Conservation (phyloP, 495 filamentous ascomycete genomes). For the Penicillium cosmopolitanum region DNA sequence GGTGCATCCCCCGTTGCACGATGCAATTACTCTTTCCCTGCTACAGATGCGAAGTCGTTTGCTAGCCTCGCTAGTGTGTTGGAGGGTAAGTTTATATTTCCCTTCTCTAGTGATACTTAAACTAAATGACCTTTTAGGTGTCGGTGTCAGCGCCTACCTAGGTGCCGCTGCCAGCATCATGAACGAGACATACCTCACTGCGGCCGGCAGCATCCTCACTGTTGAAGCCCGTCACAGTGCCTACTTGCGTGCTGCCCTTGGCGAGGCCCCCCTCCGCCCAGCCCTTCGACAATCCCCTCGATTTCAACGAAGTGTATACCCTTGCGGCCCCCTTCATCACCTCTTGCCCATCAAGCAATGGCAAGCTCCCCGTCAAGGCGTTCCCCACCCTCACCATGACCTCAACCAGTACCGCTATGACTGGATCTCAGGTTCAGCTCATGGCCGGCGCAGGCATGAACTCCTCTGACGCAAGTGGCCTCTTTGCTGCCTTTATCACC, state of each 20-base stretch:
- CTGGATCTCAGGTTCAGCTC: constrained; percentile 16
- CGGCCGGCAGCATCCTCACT: constrained; percentile 64
- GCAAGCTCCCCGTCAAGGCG: constrained; percentile 58
- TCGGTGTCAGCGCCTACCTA: constrained; percentile 62
- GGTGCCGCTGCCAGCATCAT: constrained; percentile 63
- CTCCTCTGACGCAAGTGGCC: not conserved
- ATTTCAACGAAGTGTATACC: constrained; percentile 62
- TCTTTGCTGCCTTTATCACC: constrained; percentile 41
- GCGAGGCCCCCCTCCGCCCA: constrained; percentile 56
- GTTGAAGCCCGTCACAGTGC: constrained; percentile 64
- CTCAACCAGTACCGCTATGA: constrained; percentile 16
- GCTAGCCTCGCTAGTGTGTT: constrained; percentile 56
- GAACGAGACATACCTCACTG: constrained; percentile 56
- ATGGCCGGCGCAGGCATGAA: constrained; percentile 23
- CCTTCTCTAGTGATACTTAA: not conserved
- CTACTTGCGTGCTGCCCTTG: constrained; percentile 55
- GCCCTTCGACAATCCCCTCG: constrained; percentile 60
- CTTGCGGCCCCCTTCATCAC: constrained; percentile 62
- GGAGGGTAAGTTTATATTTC: constrained; percentile 38
- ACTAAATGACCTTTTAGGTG: constrained; percentile 32
- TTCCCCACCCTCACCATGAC: constrained; percentile 50
- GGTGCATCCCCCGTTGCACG: constrained; percentile 51
- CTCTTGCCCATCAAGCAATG: constrained; percentile 58
- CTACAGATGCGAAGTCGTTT: constrained; percentile 50
- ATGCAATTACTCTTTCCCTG: constrained; percentile 63